Evolutionary conservation across 2,329 filamentous ascomycete species (phyloP), one percentile per base, ranked within the genome.

Genomic region (Fusarium siculi): DNA sequence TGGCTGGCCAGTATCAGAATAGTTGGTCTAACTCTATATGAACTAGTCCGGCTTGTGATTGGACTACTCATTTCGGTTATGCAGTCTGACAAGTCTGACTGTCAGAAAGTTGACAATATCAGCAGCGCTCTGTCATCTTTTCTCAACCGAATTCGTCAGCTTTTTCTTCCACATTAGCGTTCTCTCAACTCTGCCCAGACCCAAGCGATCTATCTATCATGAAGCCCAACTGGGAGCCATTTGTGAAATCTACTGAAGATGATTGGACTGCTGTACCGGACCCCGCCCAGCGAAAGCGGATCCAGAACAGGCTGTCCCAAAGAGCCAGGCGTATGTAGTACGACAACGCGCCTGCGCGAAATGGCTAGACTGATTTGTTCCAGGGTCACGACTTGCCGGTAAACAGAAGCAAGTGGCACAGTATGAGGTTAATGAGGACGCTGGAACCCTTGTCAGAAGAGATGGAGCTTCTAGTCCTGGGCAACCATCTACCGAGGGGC

Each of bases 261-360:
- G 65, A 74, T 36, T 74, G 72, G 72, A 70, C 61, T 4, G 40
- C 14, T 2, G 55, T 74, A 10, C 53, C 56, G 4, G 72, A 74
- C 23, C 58, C 65, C 2, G 28, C n/a, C 7, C 53, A 74, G 18
- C 55, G 68, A 7, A 74, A 74, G 25, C 66, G 68, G 11, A 68
- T 74, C 28, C 72, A 74, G 47, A 74, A 74, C 49, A 62, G 72
- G 34, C 62, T 74, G 12, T 64, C 72, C 2, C 72, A 74, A 10
- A 44, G 72, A 23, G 72, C 72, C 2, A 61, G 72, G 23, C 59
- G 72, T 74, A 53, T 19, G 68, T 69, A 10, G 4, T 1, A 16
- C 3, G 4, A 23, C 18, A 2, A 0, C 19, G 7, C 3, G 12
- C 11, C 1, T 7, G 2, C 0, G 6, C 23, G 2, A 8, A 19